Evolutionary conservation across 345 rosid species (phyloP), one percentile per base, ranked within the genome.

Genomic region (Eutrema heterophyllum): DNA sequence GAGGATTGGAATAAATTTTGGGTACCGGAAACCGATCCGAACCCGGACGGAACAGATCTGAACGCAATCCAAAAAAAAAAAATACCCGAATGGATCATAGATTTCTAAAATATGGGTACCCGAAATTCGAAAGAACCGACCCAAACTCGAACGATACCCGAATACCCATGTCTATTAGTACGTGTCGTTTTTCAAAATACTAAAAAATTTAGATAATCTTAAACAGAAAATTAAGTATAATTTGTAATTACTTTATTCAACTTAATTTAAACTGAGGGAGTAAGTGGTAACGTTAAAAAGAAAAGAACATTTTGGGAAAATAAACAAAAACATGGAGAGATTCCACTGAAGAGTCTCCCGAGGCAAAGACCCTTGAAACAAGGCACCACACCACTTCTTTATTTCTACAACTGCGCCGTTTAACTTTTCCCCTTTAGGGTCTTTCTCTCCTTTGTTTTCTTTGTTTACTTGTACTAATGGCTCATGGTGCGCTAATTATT

Each of bases 351-450:
- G 55, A 77, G 76, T 57, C 76, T 77, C 80, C 70, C 80, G 76
- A 77, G 76, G 80, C 80, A 71, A 65, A 71, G 80, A 77, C 80
- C 80, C 76, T 65, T 77, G 80, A 77, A 77, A 77, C 80, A 71
- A 70, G 80, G 76, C 67, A 65, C 49, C 70, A 54, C 67, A 65
- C 49, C 64, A 46, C 52, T 68, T 60, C 55, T 64, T 65, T 71
- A 54, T 57, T 30, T 51, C 46, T 71, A 33, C 56, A 64, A 56
- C 76, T 64, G 76, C 76, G 80, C 80, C 76, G 76, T 77, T 71
- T 71, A 63, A 24, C 53, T 40, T 71, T 71, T 55, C 14, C 43
- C 51, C 44, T 71, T 71, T 41, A 10, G 15, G 16, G 55, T 49
- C 52, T 54, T 38, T 57, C 59, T 59, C 68, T 74, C 29, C 64